Evolutionary conservation across 2,329 filamentous ascomycete genomes (phyloP), one percentile per base, ranked within the genome.

Genomic region (Blumeriella jaapii): DNA sequence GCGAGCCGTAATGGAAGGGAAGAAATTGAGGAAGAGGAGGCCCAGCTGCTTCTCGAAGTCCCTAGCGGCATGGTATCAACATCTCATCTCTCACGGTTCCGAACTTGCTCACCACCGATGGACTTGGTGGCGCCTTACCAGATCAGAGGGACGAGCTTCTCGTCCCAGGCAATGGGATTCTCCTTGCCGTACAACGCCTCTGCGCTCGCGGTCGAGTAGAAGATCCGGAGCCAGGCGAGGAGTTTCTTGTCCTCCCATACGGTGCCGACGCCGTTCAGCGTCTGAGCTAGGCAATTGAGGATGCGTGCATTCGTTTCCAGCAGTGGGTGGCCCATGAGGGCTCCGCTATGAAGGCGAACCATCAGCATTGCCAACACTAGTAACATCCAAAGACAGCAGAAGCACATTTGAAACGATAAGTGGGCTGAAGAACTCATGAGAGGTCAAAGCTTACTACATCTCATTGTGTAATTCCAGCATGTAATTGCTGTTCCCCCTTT

Each of bases 101-200:
- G n/a, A n/a, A n/a, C n/a, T n/a, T n/a, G n/a, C n/a, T n/a, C n/a
- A n/a, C n/a, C n/a, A n/a, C n/a, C n/a, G n/a, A n/a, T n/a, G n/a
- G n/a, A n/a, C n/a, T n/a, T n/a, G n/a, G n/a, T n/a, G n/a, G n/a
- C n/a, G 22, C 28, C 31, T 28, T 23, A 27, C 24, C 19, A 30
- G 20, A 28, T 34, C 26, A 22, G 29, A 17, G 37, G 34, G 5
- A 38, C 28, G 11, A 41, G 29, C 8, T 16, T 25, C 6, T 29
- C 26, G 29, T 36, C 29, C 30, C 26, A 27, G 8, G 30, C 25
- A 6, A 47, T 28, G 2, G 63, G 62, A 40, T 67, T 65, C 1
- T 58, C 35, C 1, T 59, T 53, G 1, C 65, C 65, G 36, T 61
- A 68, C 9, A 68, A 48, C 3, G 59, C 57, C 12, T 54, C 44